phyloP scores from a whole-genome alignment of 352 stramenopile species.

The Phytophthora macrochlamydospora region DNA sequence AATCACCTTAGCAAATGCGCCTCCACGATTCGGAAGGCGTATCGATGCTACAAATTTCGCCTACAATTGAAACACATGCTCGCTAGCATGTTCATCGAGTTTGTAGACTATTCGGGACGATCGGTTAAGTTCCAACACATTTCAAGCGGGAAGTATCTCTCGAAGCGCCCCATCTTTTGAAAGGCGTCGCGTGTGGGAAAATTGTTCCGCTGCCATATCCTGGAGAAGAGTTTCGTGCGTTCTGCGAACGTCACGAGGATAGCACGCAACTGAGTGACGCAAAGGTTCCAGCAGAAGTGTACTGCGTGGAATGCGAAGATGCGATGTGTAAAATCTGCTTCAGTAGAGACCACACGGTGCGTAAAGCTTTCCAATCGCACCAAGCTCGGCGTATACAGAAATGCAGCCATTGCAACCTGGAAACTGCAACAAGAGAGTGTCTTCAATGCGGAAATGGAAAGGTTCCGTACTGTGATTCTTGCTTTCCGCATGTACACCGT shows the following conservation, averaged over 20 bases:
- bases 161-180: constrained; percentile 59
- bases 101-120: constrained; percentile 50
- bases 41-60: constrained; percentile 55
- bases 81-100: constrained; percentile 66
- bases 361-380: constrained; percentile 53
- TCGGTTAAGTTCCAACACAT: constrained; percentile 52
- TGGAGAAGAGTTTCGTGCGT: constrained; percentile 67
- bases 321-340: constrained; percentile 70
- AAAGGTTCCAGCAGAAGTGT: constrained; percentile 48
- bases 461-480: constrained; percentile 71
- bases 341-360: constrained; percentile 58
- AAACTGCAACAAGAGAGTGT: constrained; percentile 73
- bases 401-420: constrained; percentile 53
- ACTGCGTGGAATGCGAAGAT: constrained; percentile 78
- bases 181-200: constrained; percentile 49
- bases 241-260: constrained; percentile 74
- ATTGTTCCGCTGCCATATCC: constrained; percentile 70
- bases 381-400: constrained; percentile 37
- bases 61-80: constrained; percentile 48
- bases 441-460: constrained; percentile 66
- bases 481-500: constrained; percentile 62
- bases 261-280: constrained; percentile 19
- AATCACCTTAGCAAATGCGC: constrained; percentile 35
- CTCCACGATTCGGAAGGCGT: constrained; percentile 49
- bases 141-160: constrained; percentile 36